A percentile compares a stretch with the other conserved stretches of the same genome.
phyloP scores from a whole-genome alignment of 805 yeast species.

The Saccharomyces kudriavzevii region DNA sequence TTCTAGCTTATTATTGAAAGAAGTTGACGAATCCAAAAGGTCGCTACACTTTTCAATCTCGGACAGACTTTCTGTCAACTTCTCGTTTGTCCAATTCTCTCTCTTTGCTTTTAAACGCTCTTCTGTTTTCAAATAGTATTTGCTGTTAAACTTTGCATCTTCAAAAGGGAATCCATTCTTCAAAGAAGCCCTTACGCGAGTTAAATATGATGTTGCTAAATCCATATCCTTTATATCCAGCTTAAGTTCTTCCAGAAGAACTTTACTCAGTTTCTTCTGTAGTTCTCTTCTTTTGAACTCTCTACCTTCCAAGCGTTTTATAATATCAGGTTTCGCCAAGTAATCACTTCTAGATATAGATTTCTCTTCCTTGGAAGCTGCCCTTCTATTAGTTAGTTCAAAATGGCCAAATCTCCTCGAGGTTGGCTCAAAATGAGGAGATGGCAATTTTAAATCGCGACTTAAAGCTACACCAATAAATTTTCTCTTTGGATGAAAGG shows the following conservation, averaged over 20 bases:
- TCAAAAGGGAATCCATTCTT: constrained; percentile 48
- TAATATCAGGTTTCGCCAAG: constrained; percentile 45
- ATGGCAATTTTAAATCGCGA: constrained; percentile 60
- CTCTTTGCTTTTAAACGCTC: constrained; percentile 34
- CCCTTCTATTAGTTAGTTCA: constrained; percentile 35
- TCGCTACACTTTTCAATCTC: constrained; percentile 9
- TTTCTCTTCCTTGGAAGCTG: constrained; percentile 51
- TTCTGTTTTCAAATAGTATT: constrained; percentile 41
- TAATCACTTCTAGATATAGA: constrained; percentile 62
- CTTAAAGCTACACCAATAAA: constrained; percentile 81
- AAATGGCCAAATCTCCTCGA: constrained; percentile 79
- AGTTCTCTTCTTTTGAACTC: constrained; percentile 32
- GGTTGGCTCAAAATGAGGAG: constrained; percentile 86
- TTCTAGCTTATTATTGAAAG: constrained; percentile 24
- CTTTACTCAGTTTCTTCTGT: constrained; percentile 27
- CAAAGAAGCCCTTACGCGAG: constrained; percentile 44
- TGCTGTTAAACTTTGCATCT: constrained; percentile 55
- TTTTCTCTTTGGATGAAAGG: constrained; percentile 89
- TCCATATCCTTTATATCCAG: constrained; percentile 23
- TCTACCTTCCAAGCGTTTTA: constrained; percentile 36
- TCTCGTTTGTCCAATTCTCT: constrained; percentile 31
- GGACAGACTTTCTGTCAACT: constrained; percentile 15
- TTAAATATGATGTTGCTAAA: constrained; percentile 45
- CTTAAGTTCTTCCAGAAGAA: constrained; percentile 13
- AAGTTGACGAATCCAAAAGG: constrained; percentile 13